phyloP scores from a whole-genome alignment of 768 basidiomycete genomes.

The Astraeus odoratus region DNA sequence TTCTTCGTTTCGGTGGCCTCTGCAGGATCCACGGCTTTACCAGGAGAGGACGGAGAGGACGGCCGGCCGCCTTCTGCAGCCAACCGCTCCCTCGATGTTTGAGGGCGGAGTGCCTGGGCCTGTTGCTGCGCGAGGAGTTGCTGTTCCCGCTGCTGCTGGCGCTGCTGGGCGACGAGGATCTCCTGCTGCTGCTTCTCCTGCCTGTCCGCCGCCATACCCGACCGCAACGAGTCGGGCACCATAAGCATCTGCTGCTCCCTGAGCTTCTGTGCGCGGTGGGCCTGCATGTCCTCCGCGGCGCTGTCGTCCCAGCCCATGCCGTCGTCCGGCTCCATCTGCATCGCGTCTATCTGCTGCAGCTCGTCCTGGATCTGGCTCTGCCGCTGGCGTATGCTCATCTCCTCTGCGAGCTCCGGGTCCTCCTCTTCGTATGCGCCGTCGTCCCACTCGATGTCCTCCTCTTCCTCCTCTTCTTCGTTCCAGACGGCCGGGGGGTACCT shows the following conservation, averaged over 20 bases:
- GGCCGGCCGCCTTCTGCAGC: conserved; percentile 21
- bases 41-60: conserved; percentile 23
- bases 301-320: conserved; percentile 85
- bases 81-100: conserved; percentile 45
- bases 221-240: conserved; percentile 31
- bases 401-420: conserved; percentile 54
- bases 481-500: conserved; percentile 80
- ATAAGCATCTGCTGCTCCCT: conserved; percentile 14
- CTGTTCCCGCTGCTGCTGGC: conserved; percentile 30
- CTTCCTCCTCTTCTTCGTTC: conserved; percentile 66
- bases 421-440: conserved; percentile 66
- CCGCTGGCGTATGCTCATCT: conserved; percentile 38
- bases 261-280: conserved; percentile 22
- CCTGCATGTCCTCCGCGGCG: conserved; percentile 46
- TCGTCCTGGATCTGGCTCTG: conserved; percentile 29
- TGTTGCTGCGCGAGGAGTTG: conserved; percentile 14
- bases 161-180: conserved; percentile 24
- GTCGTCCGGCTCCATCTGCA: conserved; percentile 66
- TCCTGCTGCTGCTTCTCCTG: conserved; percentile 24
- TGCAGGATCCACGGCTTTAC: conserved; percentile 51
- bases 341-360: conserved; percentile 22
- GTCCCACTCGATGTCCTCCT: conserved; percentile 49
- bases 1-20: conserved; percentile 70
- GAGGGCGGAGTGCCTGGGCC: conserved; percentile 29
- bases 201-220: conserved; percentile 26